These are phyloP conservation scores for Penicillium cataractarum DNA, from an alignment of 495 filamentous ascomycete genomes.

Conservation along the genomic window DNA sequence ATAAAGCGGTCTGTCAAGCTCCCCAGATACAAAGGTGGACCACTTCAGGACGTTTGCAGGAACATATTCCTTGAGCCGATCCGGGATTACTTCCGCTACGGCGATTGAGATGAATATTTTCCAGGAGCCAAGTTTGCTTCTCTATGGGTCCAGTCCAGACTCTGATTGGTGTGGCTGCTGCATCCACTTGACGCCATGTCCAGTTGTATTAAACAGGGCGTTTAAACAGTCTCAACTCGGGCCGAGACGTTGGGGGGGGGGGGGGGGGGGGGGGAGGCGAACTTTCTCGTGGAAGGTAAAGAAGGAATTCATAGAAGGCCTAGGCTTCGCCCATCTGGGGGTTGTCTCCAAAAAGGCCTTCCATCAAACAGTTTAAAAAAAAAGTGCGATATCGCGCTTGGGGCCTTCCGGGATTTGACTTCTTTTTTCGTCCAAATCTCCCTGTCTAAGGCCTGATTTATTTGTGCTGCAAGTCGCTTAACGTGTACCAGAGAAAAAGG, in stretches of 20 bases:
- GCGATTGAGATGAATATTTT: slow-evolving; percentile 22
- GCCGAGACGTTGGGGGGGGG: slow-evolving; percentile 24
- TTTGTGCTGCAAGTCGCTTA: slow-evolving; percentile 15
- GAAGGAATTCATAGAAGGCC: neutral
- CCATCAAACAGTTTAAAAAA: neutral
- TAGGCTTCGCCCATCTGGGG: neutral
- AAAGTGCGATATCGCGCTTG: neutral
- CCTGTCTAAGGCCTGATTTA: slow-evolving; percentile 6
- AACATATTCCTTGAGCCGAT: slow-evolving; percentile 25
- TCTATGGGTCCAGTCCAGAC: slow-evolving; percentile 16
- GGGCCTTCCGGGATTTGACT: neutral
- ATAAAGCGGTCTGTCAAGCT: neutral
- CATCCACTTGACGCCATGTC: slow-evolving; percentile 9
- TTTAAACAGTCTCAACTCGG: slow-evolving; percentile 28
- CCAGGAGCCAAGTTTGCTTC: slow-evolving; percentile 28
- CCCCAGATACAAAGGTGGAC: slow-evolving; percentile 14
- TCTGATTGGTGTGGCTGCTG: slow-evolving; percentile 33
- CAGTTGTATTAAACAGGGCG: slow-evolving; percentile 21
- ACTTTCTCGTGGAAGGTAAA: slow-evolving; percentile 5
- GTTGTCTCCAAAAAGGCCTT: neutral
- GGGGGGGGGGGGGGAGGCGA: too few species aligned
- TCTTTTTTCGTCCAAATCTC: neutral
- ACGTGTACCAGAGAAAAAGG: slow-evolving; percentile 14
- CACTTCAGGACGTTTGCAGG: slow-evolving; percentile 32
- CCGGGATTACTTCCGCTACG: slow-evolving; percentile 23